Conservation (phyloP, 140 eudicot genomes). For the Eryngium alpinum region DNA sequence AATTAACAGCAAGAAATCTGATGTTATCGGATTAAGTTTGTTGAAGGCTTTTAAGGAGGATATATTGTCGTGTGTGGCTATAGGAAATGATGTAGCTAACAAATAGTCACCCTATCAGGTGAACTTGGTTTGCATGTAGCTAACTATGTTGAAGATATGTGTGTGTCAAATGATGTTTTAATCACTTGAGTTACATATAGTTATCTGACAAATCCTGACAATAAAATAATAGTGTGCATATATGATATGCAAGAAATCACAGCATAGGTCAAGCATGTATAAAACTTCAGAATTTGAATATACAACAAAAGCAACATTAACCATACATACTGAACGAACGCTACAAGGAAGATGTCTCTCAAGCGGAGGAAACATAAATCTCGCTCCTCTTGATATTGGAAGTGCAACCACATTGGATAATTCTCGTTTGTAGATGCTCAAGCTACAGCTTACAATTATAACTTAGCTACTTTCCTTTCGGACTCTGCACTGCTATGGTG, state of each 20-base stretch:
- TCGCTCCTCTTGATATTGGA: conserved; percentile 42
- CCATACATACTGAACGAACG: conserved; percentile 40
- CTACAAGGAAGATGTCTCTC: conserved; percentile 47
- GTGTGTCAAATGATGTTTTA: no score
- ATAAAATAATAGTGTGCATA: no score
- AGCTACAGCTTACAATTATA: conserved; percentile 40
- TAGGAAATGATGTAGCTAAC: no score
- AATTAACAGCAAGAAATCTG: no score
- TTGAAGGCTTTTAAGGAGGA: no score
- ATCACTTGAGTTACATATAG: no score
- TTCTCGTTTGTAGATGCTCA: conserved; percentile 59
- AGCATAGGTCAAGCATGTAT: conserved; percentile 26
- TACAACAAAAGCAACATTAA: conserved; percentile 49
- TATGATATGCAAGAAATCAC: neutral
- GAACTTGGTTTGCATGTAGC: no score
- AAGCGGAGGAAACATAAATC: conserved; percentile 51
- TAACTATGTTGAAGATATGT: no score
- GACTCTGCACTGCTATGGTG: conserved; percentile 75
- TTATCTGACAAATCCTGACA: no score
- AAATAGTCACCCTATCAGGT: no score
- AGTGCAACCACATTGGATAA: conserved; percentile 48
- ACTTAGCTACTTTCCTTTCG: conserved; percentile 36
- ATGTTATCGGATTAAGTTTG: no score
- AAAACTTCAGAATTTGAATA: conserved; percentile 21
- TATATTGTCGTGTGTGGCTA: no score